Evolutionary conservation across 2,329 filamentous ascomycete genomes (phyloP).

Genomic region (Aureobasidium sp.): DNA sequence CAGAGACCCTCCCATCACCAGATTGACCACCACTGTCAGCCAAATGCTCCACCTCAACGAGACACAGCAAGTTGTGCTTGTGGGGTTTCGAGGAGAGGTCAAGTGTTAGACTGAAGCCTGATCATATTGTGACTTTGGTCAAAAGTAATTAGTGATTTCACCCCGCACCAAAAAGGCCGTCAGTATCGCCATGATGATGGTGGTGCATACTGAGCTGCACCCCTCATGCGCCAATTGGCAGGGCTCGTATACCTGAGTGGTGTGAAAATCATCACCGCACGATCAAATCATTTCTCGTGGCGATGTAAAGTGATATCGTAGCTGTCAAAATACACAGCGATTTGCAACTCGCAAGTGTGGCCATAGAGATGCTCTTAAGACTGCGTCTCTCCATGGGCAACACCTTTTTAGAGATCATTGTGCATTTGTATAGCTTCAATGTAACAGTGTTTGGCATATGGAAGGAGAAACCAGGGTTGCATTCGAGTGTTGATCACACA

Average conservation of each 20-base stretch:
- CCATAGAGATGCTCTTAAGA: neutral
- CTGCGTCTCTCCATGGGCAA: neutral
- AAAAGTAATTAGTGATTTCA: neutral
- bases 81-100: neutral
- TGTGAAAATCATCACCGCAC: neutral
- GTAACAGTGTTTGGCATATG: neutral
- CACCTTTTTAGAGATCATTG: neutral
- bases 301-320: neutral
- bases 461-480: neutral
- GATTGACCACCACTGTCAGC: neutral
- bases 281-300: neutral
- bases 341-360: too few species aligned
- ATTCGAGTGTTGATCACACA: neutral
- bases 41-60: neutral
- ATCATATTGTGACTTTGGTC: neutral
- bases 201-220: neutral
- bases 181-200: neutral
- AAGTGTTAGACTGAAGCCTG: neutral
- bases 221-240: neutral
- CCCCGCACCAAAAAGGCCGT: neutral
- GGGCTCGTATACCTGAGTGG: slow-evolving; percentile 1
- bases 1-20: neutral
- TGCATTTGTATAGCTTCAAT: neutral
- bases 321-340: neutral
- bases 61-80: neutral